phyloP scores from a whole-genome alignment of 1,284 basidiomycete species.

The Papiliotrema laurentii region DNA sequence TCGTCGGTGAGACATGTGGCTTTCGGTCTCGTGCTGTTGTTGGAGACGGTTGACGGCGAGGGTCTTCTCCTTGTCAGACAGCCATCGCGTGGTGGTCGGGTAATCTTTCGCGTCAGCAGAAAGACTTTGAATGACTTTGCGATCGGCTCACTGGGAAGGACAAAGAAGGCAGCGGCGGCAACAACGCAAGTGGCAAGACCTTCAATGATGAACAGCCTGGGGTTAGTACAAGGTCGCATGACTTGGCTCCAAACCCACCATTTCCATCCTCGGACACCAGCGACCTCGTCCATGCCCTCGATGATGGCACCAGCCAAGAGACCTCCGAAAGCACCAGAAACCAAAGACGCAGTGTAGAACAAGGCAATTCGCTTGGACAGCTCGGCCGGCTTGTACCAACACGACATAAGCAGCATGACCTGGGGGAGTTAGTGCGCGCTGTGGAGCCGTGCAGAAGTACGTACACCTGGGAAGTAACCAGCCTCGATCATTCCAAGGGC shows the following conservation, averaged over 20 bases:
- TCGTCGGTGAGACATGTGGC: conserved; percentile 25
- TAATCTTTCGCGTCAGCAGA: conserved; percentile 28
- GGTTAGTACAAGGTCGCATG: not conserved
- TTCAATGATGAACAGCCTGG: conserved; percentile 45
- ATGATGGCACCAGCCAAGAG: conserved; percentile 42
- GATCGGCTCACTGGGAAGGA: conserved; percentile 35
- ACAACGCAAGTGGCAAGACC: conserved; percentile 39
- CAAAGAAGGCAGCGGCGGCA: conserved; percentile 36
- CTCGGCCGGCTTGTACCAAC: conserved; percentile 45
- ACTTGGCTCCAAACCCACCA: conserved; percentile 18
- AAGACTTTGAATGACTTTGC: conserved; percentile 10
- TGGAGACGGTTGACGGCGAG: conserved; percentile 27
- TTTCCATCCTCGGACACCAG: conserved; percentile 33
- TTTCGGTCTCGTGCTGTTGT: not conserved
- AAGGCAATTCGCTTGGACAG: conserved; percentile 39
- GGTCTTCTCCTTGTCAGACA: conserved; percentile 29
- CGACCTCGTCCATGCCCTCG: conserved; percentile 27
- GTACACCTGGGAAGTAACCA: conserved; percentile 35
- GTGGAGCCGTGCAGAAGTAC: not conserved
- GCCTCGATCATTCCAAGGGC: conserved; percentile 45
- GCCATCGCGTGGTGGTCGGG: conserved; percentile 41
- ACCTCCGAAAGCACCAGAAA: conserved; percentile 43
- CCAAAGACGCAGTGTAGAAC: conserved; percentile 39
- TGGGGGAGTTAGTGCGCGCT: not conserved
- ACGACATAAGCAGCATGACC: conserved; percentile 37